Evolutionary conservation across 257 asterid species (phyloP), one percentile per base, ranked within the genome.

Genomic region (Galeopsis tetrahit): DNA sequence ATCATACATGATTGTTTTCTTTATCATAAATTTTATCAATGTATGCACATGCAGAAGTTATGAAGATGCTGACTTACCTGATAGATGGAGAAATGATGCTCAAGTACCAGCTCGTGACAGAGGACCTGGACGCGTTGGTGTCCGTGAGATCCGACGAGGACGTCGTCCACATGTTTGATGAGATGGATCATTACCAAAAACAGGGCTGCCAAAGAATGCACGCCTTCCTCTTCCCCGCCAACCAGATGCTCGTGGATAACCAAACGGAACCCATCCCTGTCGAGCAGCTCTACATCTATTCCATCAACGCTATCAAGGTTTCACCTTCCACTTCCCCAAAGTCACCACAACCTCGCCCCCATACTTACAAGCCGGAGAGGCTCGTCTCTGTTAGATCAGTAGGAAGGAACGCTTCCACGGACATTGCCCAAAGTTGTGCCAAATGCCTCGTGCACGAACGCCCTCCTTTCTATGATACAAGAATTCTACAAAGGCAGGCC

Each of bases 71-170:
- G 6, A 81, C 87, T 0, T 83, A 83, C 78, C 77, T 49, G 43
- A 83, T 83, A 11, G 92, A 89, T 2, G 95, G 90, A 13, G 93
- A 86, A 11, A 85, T 89, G 92, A 75, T 81, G 64, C 92, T 95
- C 71, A 92, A 89, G 82, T 92, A 89, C 80, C 99, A 92, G 68
- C 69, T 95, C 38, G 75, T 69, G 21, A 75, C 85, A 0, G 99
- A 95, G 78, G 99, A 95, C 53, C 95, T 95, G 2, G 99, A 95
- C 15, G 89, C 94, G 55, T 76, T 95, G 36, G 89, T 95, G 35
- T 78, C 96, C 0, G 96, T 95, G 10, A 90, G 82, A 82, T 78
- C 88, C 1, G 92, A 92, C 0, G 96, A 95, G 63, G 99, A 95
- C 74, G 78, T 95, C 2, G 75, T 71, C 66, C 91, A 95, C 85